Percentiles rank a stretch among this genome's conserved stretches.
phyloP scores from a whole-genome alignment of 257 asterid genomes.

The Solanum stenotomum region DNA sequence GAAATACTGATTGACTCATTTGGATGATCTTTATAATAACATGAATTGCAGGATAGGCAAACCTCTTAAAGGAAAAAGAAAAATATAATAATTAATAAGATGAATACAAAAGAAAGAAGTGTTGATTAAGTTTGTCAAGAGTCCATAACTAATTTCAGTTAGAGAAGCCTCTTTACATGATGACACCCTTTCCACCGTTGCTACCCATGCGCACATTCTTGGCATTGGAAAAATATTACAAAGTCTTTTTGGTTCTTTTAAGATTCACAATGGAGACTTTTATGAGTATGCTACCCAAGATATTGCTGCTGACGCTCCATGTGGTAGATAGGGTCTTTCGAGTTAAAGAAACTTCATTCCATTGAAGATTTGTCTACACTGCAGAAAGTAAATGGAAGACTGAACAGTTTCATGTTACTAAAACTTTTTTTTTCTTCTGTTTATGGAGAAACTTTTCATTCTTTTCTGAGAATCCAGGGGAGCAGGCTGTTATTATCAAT shows the following conservation, averaged over 20 bases:
- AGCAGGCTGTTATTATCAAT: not conserved
- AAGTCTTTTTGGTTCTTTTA: not conserved
- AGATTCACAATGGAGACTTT: not conserved
- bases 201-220: not conserved
- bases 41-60: not conserved
- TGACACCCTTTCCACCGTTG: not conserved
- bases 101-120: not conserved
- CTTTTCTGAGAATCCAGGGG: not conserved
- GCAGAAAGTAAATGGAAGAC: not conserved
- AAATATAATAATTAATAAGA: not conserved
- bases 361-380: not conserved
- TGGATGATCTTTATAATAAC: not conserved
- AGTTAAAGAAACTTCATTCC: not conserved
- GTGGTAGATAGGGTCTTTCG: not conserved
- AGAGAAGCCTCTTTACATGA: not conserved
- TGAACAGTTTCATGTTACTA: not conserved
- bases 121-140: not conserved
- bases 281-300: not conserved
- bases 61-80: not conserved
- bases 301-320: not conserved
- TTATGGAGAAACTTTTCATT: not conserved
- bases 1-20: not conserved
- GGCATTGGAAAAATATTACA: not conserved
- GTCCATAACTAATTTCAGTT: not conserved
- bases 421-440: not conserved